Evolutionary conservation across 768 basidiomycete species (phyloP).

Genomic region (Mrakia blollopis): DNA sequence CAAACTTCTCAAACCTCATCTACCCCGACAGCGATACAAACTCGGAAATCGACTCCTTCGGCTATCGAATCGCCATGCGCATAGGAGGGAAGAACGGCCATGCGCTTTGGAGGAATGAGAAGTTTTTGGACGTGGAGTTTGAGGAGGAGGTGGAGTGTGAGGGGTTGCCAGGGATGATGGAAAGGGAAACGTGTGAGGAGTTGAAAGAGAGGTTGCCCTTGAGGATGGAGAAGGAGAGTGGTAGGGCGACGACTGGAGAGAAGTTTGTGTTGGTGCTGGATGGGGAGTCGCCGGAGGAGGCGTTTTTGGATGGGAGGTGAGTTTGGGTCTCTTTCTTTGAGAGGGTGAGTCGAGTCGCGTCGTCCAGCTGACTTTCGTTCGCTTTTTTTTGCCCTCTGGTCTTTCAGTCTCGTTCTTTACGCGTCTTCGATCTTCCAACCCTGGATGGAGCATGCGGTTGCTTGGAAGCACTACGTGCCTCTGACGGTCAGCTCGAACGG

Average conservation of each 20-base stretch:
- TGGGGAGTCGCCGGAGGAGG: background rate
- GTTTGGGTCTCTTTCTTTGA: background rate
- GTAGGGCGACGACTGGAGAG: background rate
- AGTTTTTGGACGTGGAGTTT: background rate
- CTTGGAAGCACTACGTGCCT: background rate
- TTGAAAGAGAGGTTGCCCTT: background rate
- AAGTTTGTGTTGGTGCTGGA: slow-evolving; percentile 1
- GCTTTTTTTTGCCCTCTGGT: no score
- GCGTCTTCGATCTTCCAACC: background rate
- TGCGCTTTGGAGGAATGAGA: background rate
- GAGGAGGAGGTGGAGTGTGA: background rate
- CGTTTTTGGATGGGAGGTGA: slow-evolving; percentile 5
- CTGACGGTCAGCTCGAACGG: background rate
- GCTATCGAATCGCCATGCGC: background rate
- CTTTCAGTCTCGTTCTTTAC: background rate
- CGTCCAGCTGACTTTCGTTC: background rate
- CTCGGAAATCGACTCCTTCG: background rate
- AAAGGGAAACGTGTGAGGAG: background rate
- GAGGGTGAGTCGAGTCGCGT: background rate
- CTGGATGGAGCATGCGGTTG: background rate
- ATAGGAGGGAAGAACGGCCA: background rate
- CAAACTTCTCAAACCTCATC: background rate
- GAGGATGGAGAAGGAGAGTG: background rate
- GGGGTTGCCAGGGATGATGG: no score
- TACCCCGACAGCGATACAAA: background rate